Percentiles rank a stretch among this genome's conserved stretches.
These are phyloP conservation scores for Cerioporus squamosus DNA, from an alignment of 1,284 basidiomycete species.

Conservation along the genomic window DNA sequence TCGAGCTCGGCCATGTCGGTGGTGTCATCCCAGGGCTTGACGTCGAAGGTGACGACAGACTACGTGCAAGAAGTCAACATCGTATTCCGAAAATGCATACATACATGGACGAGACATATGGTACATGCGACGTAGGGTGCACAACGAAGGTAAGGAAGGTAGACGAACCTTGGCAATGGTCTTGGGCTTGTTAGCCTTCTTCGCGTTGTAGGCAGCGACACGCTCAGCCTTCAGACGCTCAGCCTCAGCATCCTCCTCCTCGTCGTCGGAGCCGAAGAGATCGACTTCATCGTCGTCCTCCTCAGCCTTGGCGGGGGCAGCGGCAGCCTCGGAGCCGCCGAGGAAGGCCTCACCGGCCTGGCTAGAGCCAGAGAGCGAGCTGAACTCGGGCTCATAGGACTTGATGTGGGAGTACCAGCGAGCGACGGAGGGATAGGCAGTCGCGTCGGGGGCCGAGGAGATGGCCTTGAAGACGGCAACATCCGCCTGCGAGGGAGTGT, in stretches of 20 bases:
- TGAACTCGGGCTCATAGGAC: slow-evolving; percentile 83
- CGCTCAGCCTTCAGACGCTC: slow-evolving; percentile 96
- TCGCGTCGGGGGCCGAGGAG: slow-evolving; percentile 64
- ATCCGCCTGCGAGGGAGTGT: slow-evolving; percentile 96
- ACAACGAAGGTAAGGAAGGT: neutral
- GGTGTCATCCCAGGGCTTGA: slow-evolving; percentile 99
- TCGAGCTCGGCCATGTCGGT: slow-evolving; percentile 95
- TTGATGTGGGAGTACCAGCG: slow-evolving; percentile 97
- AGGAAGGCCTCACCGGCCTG: slow-evolving; percentile 80
- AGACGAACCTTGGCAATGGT: slow-evolving; percentile 81
- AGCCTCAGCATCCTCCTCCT: slow-evolving; percentile 90
- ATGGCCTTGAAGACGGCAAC: slow-evolving; percentile 90
- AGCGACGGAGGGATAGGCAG: slow-evolving; percentile 77
- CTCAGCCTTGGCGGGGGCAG: slow-evolving; percentile 71
- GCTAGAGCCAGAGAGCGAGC: slow-evolving; percentile 83
- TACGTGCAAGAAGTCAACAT: slow-evolving; percentile 38
- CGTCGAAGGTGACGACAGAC: slow-evolving; percentile 95
- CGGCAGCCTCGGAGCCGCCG: slow-evolving; percentile 43
- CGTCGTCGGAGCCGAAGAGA: slow-evolving; percentile 92
- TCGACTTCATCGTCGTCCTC: slow-evolving; percentile 94
- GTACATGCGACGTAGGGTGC: neutral
- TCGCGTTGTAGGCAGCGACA: slow-evolving; percentile 91
- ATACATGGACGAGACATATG: slow-evolving; percentile 16
- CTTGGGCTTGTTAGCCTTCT: slow-evolving; percentile 94
- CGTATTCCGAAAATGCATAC: slow-evolving; percentile 14